phyloP scores from a whole-genome alignment of 163 green algal genomes.

The Scenedesmus sp. region DNA sequence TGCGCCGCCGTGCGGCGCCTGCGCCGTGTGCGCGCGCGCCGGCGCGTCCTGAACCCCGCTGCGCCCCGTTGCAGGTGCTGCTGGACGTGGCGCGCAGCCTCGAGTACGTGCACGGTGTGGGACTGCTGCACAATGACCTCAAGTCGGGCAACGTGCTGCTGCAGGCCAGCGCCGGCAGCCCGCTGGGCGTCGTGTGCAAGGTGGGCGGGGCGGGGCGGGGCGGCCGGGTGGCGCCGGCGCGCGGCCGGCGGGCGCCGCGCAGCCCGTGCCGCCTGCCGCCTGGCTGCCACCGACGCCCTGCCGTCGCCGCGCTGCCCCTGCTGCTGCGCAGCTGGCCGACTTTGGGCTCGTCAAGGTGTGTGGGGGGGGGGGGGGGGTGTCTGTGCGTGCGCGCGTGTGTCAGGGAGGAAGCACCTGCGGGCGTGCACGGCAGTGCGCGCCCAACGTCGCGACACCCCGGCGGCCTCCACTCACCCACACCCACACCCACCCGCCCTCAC shows the following conservation, averaged over 20 bases:
- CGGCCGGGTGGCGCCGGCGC: too few species aligned
- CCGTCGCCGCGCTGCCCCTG: too few species aligned
- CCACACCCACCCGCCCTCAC: background rate
- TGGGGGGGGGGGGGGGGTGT: background rate
- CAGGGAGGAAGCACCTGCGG: background rate
- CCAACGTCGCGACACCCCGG: background rate
- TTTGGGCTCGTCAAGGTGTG: background rate
- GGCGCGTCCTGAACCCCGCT: too few species aligned
- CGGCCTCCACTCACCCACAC: background rate
- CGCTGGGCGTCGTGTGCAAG: background rate
- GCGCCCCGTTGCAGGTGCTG: slow-evolving; percentile 1
- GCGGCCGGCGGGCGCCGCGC: too few species aligned
- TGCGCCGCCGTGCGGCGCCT: too few species aligned
- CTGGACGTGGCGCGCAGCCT: slow-evolving; percentile 23
- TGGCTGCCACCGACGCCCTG: too few species aligned
- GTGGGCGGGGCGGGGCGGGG: too few species aligned
- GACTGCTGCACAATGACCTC: slow-evolving; percentile 21
- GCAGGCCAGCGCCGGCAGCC: background rate
- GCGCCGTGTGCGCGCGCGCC: too few species aligned
- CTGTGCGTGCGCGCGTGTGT: background rate
- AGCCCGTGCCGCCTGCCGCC: too few species aligned
- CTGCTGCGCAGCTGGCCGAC: too few species aligned
- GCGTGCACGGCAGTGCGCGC: background rate
- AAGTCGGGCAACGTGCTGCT: slow-evolving; percentile 15
- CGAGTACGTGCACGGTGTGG: slow-evolving; percentile 6